Evolutionary conservation across 2,329 filamentous ascomycete species (phyloP).

Genomic region (Gaeumannomyces sp.): DNA sequence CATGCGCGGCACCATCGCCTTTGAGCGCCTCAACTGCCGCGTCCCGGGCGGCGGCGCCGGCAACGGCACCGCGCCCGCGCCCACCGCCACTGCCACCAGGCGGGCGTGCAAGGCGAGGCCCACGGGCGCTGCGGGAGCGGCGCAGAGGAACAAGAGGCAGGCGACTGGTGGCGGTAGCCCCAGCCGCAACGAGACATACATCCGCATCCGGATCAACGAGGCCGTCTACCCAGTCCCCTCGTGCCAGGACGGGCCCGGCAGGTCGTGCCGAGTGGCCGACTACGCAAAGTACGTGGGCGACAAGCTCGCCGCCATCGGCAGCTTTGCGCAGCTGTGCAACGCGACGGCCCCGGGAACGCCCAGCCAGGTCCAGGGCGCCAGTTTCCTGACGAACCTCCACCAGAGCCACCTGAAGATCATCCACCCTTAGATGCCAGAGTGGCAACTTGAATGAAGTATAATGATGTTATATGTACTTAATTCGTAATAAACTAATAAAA

Average conservation of each 20-base stretch:
- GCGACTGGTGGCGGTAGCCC: conserved; percentile 7
- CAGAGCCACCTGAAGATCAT: conserved; percentile 28
- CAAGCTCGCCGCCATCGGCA: conserved; percentile 41
- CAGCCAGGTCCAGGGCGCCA: conserved; percentile 36
- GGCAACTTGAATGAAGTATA: background rate
- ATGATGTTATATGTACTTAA: background rate
- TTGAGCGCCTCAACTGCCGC: conserved; percentile 54
- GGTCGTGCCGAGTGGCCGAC: conserved; percentile 41
- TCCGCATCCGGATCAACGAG: conserved; percentile 57
- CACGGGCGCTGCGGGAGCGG: conserved; percentile 10
- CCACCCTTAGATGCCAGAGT: background rate
- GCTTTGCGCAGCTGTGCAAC: conserved; percentile 43
- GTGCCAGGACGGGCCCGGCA: conserved; percentile 50
- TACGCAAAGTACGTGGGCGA: conserved; percentile 37
- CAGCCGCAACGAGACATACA: conserved; percentile 32
- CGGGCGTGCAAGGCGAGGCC: conserved; percentile 11
- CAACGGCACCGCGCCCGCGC: conserved; percentile 12
- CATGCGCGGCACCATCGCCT: conserved; percentile 60
- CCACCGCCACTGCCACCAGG: conserved; percentile 12
- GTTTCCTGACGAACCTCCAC: conserved; percentile 41
- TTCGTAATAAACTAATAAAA: conserved; percentile 2
- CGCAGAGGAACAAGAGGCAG: background rate
- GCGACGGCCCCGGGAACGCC: conserved; percentile 35
- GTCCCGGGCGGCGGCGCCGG: conserved; percentile 11
- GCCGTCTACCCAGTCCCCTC: conserved; percentile 53